Base-by-base conservation (phyloP, 345 rosid species). In the Pseudoturritis turrita region DNA sequence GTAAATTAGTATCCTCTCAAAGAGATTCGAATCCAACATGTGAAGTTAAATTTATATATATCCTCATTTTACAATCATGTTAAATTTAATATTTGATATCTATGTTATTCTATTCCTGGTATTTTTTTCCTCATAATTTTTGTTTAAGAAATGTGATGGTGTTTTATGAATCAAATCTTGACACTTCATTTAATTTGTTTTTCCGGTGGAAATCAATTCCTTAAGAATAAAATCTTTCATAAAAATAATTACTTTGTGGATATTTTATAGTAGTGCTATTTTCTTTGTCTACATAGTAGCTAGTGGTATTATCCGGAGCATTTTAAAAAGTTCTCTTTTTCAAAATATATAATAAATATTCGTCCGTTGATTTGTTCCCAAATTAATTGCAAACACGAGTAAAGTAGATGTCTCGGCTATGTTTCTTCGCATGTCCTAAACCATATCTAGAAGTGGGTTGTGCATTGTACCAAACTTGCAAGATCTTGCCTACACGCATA, bases 401-500 rank as follows among this genome's bases (percentile, higher is more conserved):
- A 65, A 74, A 67, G 47, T 67, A 74, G 55, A 67, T 66, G 62
- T 40, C 39, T 67, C 28, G 17, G 40, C 54, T 74, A 50, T 74
- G 78, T 67, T 66, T 74, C 68, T 60, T 40, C 22, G 41, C 41
- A 18, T 67, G 53, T 41, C 73, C 49, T 28, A 74, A 58, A 74
- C 61, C 78, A 50, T 49, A 67, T 50, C 73, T 56, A 36, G 3
- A 51, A 67, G 68, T 73, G 72, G 66, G 72, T 31, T 56, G 13
- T 66, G 65, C 44, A 57, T 73, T 65, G 40, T 67, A 74, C 78
- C 78, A 59, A 74, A 59, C 63, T 51, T 60, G 14, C 2, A 41
- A 51, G 39, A 67, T 67, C 49, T 74, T 74, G 68, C 55, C 73
- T 74, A 1, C 51, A 74, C 73, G 78, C 55, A 74, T 74, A 67